Evolutionary conservation across 2,329 filamentous ascomycete species (phyloP), one percentile per base, ranked within the genome.

Genomic region (Aspergillus ustus): DNA sequence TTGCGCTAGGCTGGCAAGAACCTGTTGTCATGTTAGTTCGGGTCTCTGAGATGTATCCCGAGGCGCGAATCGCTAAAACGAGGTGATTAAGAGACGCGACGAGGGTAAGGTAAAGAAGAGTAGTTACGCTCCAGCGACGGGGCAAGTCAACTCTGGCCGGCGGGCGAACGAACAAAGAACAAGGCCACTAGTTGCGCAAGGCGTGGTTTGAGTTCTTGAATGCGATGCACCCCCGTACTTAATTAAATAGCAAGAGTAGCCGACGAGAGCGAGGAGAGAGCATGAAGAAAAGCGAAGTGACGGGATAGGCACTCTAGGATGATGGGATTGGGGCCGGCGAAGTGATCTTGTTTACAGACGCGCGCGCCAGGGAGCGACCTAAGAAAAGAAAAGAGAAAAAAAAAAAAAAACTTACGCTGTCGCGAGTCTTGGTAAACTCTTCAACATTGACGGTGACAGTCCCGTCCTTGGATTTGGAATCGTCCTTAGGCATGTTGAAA

Each of bases 381-480:
- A 15, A 29, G 19, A 49, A 19, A 29, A 11, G 34, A 55, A 37
- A 49, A 57, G 58, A 51, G 64, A 66, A 55, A 66, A 59, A 63
- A 20, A 62, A 59, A 66, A 60, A 60, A 58, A 51, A 59, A 82
- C 91, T 85, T 88, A 96, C 92, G 75, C 87, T 89, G 75, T 96
- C 92, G 72, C 92, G 87, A 52, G 93, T 92, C 73, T 89, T 85
- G 63, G 91, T 85, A 75, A 94, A 94, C 76, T 91, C 89, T 61
- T 92, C 89, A 60, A 90, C 84, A 64, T 92, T 80, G 67, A 82
- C 78, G 20, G 75, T 70, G 45, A 79, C 71, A 46, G 72, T 73
- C 66, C 69, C 72, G 52, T 74, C 73, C 43, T 71, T 71, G 57
- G 69, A 63, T 62, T 74, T 75, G 63, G 70, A 67, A 54, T 80